These are phyloP conservation scores for Dendrobium huoshanense DNA, from an alignment of 106 monocot genomes.

Conservation along the genomic window DNA sequence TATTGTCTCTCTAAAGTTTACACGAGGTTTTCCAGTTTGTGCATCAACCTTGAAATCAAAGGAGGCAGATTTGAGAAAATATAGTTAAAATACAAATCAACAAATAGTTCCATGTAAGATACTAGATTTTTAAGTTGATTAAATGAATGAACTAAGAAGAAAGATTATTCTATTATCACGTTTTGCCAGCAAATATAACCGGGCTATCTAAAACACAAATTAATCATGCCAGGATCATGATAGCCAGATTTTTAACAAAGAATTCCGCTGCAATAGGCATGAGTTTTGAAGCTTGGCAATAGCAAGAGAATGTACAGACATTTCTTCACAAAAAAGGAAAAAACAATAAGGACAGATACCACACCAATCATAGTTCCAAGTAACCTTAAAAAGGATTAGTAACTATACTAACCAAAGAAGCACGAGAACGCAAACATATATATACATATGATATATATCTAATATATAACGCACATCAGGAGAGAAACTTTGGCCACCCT, in stretches of 20 bases:
- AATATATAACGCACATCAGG: neutral
- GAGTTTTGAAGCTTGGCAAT: neutral
- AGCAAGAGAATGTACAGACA: neutral
- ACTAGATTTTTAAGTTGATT: neutral
- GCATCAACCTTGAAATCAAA: conserved; percentile 76
- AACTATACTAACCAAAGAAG: neutral
- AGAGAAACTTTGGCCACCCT: neutral
- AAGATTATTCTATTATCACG: neutral
- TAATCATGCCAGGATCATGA: neutral
- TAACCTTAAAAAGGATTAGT: neutral
- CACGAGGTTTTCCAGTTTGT: conserved; percentile 84
- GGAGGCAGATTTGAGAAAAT: neutral
- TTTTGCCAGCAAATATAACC: neutral
- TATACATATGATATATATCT: neutral
- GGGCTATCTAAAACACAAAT: neutral
- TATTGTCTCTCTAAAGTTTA: conserved; percentile 91
- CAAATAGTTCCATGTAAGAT: neutral
- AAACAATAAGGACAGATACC: neutral
- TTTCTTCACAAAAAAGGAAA: neutral
- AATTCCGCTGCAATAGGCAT: neutral
- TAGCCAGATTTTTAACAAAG: neutral
- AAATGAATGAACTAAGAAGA: neutral
- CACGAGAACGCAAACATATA: neutral
- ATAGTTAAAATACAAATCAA: neutral
- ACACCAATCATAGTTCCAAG: neutral